phyloP scores from a whole-genome alignment of 2,329 filamentous ascomycete genomes.

The Fusarium mexicanum region DNA sequence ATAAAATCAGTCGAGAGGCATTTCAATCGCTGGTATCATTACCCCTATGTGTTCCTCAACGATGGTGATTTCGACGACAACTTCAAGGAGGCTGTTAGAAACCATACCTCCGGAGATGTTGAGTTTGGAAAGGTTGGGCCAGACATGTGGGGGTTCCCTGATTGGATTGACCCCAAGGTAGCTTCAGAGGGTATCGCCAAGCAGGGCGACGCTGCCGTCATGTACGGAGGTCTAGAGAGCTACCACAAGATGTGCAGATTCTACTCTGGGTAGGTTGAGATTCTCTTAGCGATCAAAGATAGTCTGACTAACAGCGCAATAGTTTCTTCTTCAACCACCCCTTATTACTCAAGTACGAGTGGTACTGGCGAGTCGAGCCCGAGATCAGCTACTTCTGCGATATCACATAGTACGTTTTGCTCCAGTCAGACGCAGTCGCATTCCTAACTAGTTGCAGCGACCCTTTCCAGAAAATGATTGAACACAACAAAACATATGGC shows the following conservation, averaged over 20 bases:
- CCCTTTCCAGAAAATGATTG: constrained; percentile 94
- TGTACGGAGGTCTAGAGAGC: constrained; percentile 99
- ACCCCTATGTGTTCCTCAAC: constrained; percentile 98
- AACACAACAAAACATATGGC: constrained; percentile 95
- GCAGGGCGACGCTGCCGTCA: constrained; percentile 96
- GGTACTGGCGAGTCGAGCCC: constrained; percentile 99
- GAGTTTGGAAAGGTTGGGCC: constrained; percentile 95
- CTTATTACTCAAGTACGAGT: constrained; percentile 94
- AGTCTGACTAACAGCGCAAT: constrained; percentile 34
- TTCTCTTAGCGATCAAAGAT: neutral
- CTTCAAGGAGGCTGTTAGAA: constrained; percentile 87
- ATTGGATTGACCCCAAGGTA: constrained; percentile 94
- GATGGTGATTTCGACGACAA: constrained; percentile 96
- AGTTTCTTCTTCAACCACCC: constrained; percentile 98
- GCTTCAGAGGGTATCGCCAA: constrained; percentile 96
- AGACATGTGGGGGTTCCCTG: constrained; percentile 94
- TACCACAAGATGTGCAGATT: constrained; percentile 99
- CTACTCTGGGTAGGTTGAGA: constrained; percentile 83
- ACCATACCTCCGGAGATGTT: constrained; percentile 87
- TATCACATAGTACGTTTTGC: constrained; percentile 83
- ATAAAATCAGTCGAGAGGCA: constrained; percentile 98
- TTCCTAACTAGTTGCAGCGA: constrained; percentile 65
- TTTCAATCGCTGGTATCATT: constrained; percentile 99
- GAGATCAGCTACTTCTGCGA: constrained; percentile 99
- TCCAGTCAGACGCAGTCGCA: neutral